Percentiles rank a stretch among this genome's conserved stretches.
These are phyloP conservation scores for Lodderomyces theae DNA, from an alignment of 1,139 yeast genomes.

Conservation along the genomic window DNA sequence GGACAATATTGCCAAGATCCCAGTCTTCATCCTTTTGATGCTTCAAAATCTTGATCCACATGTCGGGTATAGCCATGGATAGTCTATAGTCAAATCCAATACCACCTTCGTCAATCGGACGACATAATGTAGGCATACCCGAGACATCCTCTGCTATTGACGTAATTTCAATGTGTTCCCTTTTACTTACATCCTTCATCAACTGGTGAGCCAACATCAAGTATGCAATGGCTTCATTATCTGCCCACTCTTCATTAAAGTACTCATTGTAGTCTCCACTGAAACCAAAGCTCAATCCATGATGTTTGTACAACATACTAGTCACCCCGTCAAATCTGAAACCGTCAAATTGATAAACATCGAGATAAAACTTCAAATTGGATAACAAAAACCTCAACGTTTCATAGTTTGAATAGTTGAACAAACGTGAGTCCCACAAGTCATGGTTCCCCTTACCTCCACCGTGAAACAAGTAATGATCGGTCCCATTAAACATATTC, in stretches of 20 bases:
- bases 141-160: slow-evolving; percentile 96
- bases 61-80: slow-evolving; percentile 97
- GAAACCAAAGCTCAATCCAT: slow-evolving; percentile 86
- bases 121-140: slow-evolving; percentile 94
- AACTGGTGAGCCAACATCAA: slow-evolving; percentile 84
- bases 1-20: slow-evolving; percentile 80
- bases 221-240: slow-evolving; percentile 81
- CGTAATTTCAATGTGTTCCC: slow-evolving; percentile 50
- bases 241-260: slow-evolving; percentile 74
- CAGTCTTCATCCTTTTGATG: slow-evolving; percentile 85
- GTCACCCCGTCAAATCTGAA: slow-evolving; percentile 97
- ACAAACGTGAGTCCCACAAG: slow-evolving; percentile 92
- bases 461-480: slow-evolving; percentile 90
- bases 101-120: slow-evolving; percentile 74
- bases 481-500: slow-evolving; percentile 93
- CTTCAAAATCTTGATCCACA: slow-evolving; percentile 95
- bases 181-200: slow-evolving; percentile 50
- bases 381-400: slow-evolving; percentile 83
- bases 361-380: slow-evolving; percentile 82
- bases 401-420: slow-evolving; percentile 88
- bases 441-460: slow-evolving; percentile 83
- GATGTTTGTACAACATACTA: slow-evolving; percentile 86
- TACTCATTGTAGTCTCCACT: slow-evolving; percentile 94
- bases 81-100: slow-evolving; percentile 90
- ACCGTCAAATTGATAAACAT: slow-evolving; percentile 86